Conservation (phyloP, 768 basidiomycete genomes). For the Suillus decipiens region DNA sequence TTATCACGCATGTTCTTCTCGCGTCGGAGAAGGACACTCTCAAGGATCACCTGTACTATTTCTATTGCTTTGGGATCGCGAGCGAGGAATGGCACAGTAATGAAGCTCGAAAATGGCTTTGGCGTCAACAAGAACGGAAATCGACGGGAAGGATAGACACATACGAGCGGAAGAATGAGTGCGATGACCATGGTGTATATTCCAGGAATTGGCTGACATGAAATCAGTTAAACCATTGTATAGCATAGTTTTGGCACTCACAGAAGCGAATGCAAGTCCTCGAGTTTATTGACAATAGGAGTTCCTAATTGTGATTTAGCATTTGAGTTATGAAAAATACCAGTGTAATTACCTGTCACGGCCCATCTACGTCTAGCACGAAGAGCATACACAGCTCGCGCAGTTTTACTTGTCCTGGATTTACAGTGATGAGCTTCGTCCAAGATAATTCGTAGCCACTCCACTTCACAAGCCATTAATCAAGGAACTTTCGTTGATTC, state of each 20-base stretch:
- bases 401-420: constrained; percentile 83
- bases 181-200: constrained; percentile 80
- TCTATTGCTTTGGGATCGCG: constrained; percentile 92
- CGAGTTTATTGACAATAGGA: constrained; percentile 91
- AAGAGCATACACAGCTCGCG: constrained; percentile 86
- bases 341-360: constrained; percentile 62
- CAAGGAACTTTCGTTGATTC: not conserved
- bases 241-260: constrained; percentile 28
- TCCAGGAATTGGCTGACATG: constrained; percentile 69
- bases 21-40: constrained; percentile 81
- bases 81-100: constrained; percentile 88
- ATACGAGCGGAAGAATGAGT: constrained; percentile 87
- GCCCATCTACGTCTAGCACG: constrained; percentile 85
- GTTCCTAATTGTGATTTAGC: constrained; percentile 55
- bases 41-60: constrained; percentile 92
- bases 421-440: constrained; percentile 98
- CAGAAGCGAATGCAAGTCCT: constrained; percentile 88
- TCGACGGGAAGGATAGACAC: constrained; percentile 25
- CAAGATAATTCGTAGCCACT: constrained; percentile 81
- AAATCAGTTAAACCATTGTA: constrained; percentile 1
- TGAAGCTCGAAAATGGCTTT: constrained; percentile 55
- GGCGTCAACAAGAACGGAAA: not conserved
- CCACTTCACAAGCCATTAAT: constrained; percentile 45
- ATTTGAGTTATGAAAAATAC: not conserved
- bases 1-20: constrained; percentile 92